Evolutionary conservation across 345 rosid species (phyloP).

Genomic region (Populus pruinosa): DNA sequence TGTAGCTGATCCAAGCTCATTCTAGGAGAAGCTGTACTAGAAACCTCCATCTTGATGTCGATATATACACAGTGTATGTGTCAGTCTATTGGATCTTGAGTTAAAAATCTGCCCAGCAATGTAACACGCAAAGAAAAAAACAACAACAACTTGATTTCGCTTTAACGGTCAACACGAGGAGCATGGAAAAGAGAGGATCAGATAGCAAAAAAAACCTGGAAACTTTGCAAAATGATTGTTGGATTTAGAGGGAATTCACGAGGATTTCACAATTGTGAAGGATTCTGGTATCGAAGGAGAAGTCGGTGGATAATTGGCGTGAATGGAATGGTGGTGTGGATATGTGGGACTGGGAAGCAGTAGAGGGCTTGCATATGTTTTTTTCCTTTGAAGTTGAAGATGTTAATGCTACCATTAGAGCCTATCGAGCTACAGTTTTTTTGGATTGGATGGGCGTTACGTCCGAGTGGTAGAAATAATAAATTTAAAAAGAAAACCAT

Average conservation of each 20-base stretch:
- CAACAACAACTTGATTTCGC: neutral
- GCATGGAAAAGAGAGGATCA: neutral
- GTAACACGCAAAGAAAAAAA: neutral
- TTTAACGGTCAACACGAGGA: neutral
- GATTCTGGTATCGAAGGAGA: neutral
- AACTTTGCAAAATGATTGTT: neutral
- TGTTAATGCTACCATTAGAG: neutral
- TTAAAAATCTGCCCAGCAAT: neutral
- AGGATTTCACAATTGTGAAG: neutral
- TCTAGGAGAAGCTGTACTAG: conserved; percentile 33
- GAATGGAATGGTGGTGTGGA: neutral
- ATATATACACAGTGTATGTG: neutral
- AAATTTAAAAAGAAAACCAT: too few species aligned
- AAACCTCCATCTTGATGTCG: conserved; percentile 34
- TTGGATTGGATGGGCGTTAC: neutral
- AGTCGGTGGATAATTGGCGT: conserved; percentile 11
- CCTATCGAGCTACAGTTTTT: neutral
- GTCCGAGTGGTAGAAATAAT: neutral
- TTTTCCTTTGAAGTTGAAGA: neutral
- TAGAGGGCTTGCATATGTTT: too few species aligned
- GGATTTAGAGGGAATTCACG: neutral
- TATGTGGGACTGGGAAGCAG: too few species aligned
- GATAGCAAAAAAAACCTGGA: neutral
- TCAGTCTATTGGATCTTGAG: conserved; percentile 2
- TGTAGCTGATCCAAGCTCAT: conserved; percentile 29